These are phyloP conservation scores for Dactylellina parvicollis DNA, from an alignment of 2,329 filamentous ascomycete species.

Conservation along the genomic window DNA sequence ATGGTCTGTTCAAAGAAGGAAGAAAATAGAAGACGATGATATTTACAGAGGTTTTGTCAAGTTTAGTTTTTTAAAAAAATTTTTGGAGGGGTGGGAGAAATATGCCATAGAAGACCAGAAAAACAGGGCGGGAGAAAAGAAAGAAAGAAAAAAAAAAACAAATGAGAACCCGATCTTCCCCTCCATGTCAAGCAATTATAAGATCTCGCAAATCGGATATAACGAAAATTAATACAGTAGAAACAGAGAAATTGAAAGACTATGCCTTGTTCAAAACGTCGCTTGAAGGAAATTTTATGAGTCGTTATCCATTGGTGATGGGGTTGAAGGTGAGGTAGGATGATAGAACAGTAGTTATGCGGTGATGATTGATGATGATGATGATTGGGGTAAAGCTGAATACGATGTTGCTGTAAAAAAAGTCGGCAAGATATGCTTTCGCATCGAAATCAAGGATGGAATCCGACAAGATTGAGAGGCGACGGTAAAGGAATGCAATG, in stretches of 20 bases:
- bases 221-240: slow-evolving; percentile 8
- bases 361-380: neutral
- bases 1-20: slow-evolving; percentile 4
- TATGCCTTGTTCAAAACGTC: slow-evolving; percentile 9
- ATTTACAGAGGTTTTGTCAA: neutral
- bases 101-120: slow-evolving; percentile 12
- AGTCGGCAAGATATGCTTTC: slow-evolving; percentile 10
- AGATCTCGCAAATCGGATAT: neutral
- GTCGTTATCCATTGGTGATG: slow-evolving; percentile 25
- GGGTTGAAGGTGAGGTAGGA: too few relatives aligned
- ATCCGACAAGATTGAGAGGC: neutral
- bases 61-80: neutral
- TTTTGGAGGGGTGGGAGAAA: neutral
- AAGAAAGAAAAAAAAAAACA: neutral
- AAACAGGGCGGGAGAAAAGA: neutral
- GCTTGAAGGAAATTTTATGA: slow-evolving; percentile 6
- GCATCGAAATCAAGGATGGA: slow-evolving; percentile 13
- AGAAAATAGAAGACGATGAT: neutral
- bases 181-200: slow-evolving; percentile 5
- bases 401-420: too few relatives aligned
- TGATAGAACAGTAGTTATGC: neutral
- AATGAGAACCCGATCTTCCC: neutral
- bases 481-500: slow-evolving; percentile 1
- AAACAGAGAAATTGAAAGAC: neutral
- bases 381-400: too few relatives aligned